Base-by-base conservation (phyloP, 2,329 filamentous ascomycete species). In the Ilyonectria robusta region DNA sequence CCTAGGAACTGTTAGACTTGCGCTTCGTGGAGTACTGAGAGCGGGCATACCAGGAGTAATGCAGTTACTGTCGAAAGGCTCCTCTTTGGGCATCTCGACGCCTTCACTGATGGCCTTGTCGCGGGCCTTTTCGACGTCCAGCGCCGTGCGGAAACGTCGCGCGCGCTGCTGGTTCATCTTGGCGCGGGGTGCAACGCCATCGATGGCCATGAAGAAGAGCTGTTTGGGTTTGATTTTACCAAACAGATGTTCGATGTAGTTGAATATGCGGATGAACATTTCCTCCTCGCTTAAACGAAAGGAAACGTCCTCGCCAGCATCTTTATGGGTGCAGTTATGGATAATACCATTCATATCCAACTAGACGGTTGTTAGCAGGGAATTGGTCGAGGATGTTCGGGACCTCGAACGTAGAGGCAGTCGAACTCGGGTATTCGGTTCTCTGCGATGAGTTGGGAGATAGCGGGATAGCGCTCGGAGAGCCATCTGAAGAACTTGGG, bases 101-200 rank as follows among this genome's bases (percentile, higher is more conserved):
- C 97, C 97, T 77, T 98, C 93, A 56, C 85, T 87, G 68, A 98
- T 91, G 51, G 96, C 97, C 87, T 97, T 98, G 66, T 98, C 94
- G 80, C 94, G 92, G 66, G 95, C 94, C 73, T 89, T 88, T 81
- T 99, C 96, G 63, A 89, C 93, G 78, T 99, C 97, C 57, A 98
- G 85, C 46, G 96, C 96, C 26, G 96, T 98, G 77, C 96, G 90
- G 82, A 99, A 99, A 79, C 96, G 92, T 77, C 96, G 92, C 64
- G 96, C 93, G 75, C 96, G 94, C 84, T 99, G 96, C 82, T 99
- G 96, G 81, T 99, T 99, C 96, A 99, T 99, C 87, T 99, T 99
- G 75, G 96, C 96, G 77, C 96, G 93, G 19, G 96, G 97, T 23
- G 96, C 96, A 69, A 99, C 97, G 76, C 96, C 96, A 78, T 99